Base-by-base conservation (phyloP, 768 basidiomycete species). In the Podaxis sp. region DNA sequence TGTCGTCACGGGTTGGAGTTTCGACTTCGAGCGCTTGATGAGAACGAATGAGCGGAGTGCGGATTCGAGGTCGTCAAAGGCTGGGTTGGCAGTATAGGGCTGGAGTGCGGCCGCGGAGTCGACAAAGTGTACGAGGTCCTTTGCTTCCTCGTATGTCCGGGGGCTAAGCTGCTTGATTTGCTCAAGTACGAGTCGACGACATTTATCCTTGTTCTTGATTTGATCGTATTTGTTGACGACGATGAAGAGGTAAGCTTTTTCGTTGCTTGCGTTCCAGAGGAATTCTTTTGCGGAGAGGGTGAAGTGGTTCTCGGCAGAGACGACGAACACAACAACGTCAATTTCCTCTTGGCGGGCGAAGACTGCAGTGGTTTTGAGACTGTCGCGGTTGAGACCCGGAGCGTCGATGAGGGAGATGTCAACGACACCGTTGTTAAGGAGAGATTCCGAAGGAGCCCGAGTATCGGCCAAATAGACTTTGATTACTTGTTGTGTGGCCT, bases 381-480 rank as follows among this genome's bases (percentile, higher is more conserved):
- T 93, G 75, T 99, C 97, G 52, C 94, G 88, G 75, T 99, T 99
- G 57, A 99, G 86, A 57, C 97, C 97, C 2, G 97, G 97, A 0
- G 96, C 96, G 67, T 99, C 97, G 73, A 98, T 98, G 69, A 98
- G 91, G 11, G 96, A 96, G 69, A 98, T 98, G 73, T 97, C 93
- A 70, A 97, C 94, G 58, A 97, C 88, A 63, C 95, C 95, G 71
- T 96, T 98, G 79, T 91, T 93, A 59, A 97, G 82, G 40, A 97
- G 87, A 2, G 96, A 96, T 70, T 90, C 87, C 47, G 88, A 83
- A 12, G 90, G 83, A 3, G 87, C 81, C 57, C 91, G 87, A 37
- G 85, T 85, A 70, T 98, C 95, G 40, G 86, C 83, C 62, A 98
- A 83, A 74, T 96, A 99, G 36, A 98, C 80, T 75, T 94, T 96